Evolutionary conservation across 768 basidiomycete genomes (phyloP), one percentile per base, ranked within the genome.

Genomic region (Termitomyces heimii): DNA sequence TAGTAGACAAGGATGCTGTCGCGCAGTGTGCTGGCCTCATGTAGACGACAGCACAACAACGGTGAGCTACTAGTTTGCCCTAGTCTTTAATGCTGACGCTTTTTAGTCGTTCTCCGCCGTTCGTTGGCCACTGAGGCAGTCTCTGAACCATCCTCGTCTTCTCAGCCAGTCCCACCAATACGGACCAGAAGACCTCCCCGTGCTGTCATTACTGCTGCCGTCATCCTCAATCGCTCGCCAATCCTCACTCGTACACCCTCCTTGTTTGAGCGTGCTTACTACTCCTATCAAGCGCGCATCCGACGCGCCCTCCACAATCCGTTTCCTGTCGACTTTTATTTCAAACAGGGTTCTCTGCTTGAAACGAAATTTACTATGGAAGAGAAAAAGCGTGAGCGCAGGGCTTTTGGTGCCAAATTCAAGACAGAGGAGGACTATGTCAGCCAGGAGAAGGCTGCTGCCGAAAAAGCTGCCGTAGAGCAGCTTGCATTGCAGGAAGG

Each of bases 311-410:
- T 98, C 48, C 88, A 88, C 68, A 92, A 92, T 63, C 94, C 94
- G 0, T 86, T 93, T 69, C 91, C 94, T 18, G 77, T 83, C 57
- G 86, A 94, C 47, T 93, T 96, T 72, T 98, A 95, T 75, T 96
- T 96, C 80, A 94, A 94, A 72, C 86, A 86, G 50, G 94, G 94
- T 9, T 90, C 94, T 0, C 77, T 91, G 16, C 81, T 94, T 31
- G 88, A 94, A 69, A 83, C 85, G 14, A 82, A 89, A 39, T 96
- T 93, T 71, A 84, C 79, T 48, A 70, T 83, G 50, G 88, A 94
- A 67, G 88, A 94, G 65, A 80, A 82, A 46, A 75, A 78, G 58
- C 81, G 89, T 50, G 92, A 94, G 65, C 73, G 76, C 39, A 75
- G 78, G 53, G 85, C 88, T 0, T 98, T 93, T 70, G 93, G 94